A percentile compares a stretch with the other conserved stretches of the same genome.
These are phyloP conservation scores for Starmerella gropengiesseri DNA, from an alignment of 805 yeast species.

Conservation along the genomic window DNA sequence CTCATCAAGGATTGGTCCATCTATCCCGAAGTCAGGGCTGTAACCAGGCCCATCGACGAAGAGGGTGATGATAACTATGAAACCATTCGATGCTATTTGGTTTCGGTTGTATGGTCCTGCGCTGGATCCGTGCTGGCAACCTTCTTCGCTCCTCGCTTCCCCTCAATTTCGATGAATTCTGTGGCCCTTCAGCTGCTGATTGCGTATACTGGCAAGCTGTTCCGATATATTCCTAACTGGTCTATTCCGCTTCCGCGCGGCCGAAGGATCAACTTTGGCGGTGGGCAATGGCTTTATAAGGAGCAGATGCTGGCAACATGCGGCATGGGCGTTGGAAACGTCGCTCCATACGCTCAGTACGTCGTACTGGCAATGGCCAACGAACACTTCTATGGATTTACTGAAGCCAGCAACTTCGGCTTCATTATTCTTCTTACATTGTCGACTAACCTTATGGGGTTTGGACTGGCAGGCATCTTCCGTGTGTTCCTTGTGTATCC, in stretches of 20 bases:
- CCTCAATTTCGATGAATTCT: conserved; percentile 40
- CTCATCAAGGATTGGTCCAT: conserved; percentile 39
- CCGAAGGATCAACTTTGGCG: conserved; percentile 34
- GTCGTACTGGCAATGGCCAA: conserved; percentile 14
- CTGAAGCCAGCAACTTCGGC: conserved; percentile 31
- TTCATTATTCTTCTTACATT: conserved; percentile 45
- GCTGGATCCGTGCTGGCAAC: conserved; percentile 47
- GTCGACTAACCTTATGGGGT: conserved; percentile 53
- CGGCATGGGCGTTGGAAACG: conserved; percentile 24
- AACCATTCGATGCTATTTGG: conserved; percentile 41
- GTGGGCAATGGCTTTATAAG: conserved; percentile 39
- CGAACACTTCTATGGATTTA: conserved; percentile 9
- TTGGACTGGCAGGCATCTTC: conserved; percentile 56
- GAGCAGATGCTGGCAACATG: conserved; percentile 21
- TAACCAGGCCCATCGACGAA: conserved; percentile 44
- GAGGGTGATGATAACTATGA: conserved; percentile 35
- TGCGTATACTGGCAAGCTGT: conserved; percentile 45
- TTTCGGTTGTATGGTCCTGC: conserved; percentile 42
- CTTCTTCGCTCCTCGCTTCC: conserved; percentile 49
- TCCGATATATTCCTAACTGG: conserved; percentile 26
- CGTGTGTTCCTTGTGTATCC: conserved; percentile 50
- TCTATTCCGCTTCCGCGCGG: conserved; percentile 15
- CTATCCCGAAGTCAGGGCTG: conserved; percentile 52
- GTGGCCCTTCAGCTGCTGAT: conserved; percentile 50
- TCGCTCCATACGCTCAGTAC: conserved; percentile 12